Percentiles rank a stretch among this genome's conserved stretches.
phyloP scores from a whole-genome alignment of 2,329 filamentous ascomycete species.

The Chaetomium strumarium region DNA sequence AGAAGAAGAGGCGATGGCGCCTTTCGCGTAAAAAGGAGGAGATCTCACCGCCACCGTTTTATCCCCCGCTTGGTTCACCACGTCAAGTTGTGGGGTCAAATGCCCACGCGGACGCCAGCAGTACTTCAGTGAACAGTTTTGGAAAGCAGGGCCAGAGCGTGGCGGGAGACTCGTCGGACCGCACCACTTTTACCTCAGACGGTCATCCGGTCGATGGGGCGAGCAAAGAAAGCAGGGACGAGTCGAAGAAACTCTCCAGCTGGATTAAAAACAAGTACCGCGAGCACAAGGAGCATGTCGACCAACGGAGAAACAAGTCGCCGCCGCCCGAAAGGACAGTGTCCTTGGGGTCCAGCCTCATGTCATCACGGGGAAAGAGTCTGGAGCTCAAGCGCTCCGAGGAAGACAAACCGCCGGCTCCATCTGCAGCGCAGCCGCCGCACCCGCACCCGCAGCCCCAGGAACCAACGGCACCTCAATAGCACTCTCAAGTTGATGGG shows the following conservation, averaged over 20 bases:
- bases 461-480: slow-evolving; percentile 1
- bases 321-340: slow-evolving; percentile 39
- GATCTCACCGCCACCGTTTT: slow-evolving; percentile 37
- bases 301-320: slow-evolving; percentile 51
- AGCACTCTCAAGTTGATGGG: background rate
- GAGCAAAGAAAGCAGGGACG: slow-evolving; percentile 39
- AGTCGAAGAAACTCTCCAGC: slow-evolving; percentile 46
- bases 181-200: slow-evolving; percentile 34
- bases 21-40: slow-evolving; percentile 63
- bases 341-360: slow-evolving; percentile 28
- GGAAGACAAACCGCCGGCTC: slow-evolving; percentile 27
- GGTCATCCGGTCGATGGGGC: slow-evolving; percentile 33
- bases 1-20: slow-evolving; percentile 67
- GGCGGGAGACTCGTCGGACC: slow-evolving; percentile 47
- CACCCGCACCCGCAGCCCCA: background rate
- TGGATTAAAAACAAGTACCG: slow-evolving; percentile 58
- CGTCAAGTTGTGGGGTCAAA: slow-evolving; percentile 53
- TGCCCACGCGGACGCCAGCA: slow-evolving; percentile 58
- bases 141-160: slow-evolving; percentile 43
- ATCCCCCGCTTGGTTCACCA: slow-evolving; percentile 39
- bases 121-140: slow-evolving; percentile 61
- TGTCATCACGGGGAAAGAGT: slow-evolving; percentile 42
- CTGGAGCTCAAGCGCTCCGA: slow-evolving; percentile 41
- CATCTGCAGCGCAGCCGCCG: background rate
- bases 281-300: slow-evolving; percentile 51